Conservation (phyloP, 2,329 filamentous ascomycete species). For the Helminthosporium solani region DNA sequence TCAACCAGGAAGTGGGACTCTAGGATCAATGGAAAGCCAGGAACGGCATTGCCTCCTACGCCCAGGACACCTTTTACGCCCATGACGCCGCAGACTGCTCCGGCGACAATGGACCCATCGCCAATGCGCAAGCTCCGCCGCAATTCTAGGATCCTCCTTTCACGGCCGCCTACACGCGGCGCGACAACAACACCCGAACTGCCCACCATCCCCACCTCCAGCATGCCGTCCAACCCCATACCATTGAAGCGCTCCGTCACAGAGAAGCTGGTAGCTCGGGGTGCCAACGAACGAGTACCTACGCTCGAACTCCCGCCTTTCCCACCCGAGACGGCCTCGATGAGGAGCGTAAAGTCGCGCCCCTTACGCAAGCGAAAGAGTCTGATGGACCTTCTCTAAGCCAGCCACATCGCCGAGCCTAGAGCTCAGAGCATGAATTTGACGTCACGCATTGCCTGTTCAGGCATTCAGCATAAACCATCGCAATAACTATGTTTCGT, state of each 20-base stretch:
- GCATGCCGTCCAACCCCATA: slow-evolving; percentile 12
- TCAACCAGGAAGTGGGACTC: slow-evolving; percentile 36
- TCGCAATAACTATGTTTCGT: slow-evolving; percentile 13
- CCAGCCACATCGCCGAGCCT: not conserved
- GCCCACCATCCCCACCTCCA: slow-evolving; percentile 21
- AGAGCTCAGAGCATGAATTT: not conserved
- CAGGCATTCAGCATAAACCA: slow-evolving; percentile 5
- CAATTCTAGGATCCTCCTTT: slow-evolving; percentile 29
- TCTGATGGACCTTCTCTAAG: slow-evolving; percentile 38
- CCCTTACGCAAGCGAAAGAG: slow-evolving; percentile 40
- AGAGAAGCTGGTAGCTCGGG: slow-evolving; percentile 34
- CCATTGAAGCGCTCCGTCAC: slow-evolving; percentile 1
- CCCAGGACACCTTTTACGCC: slow-evolving; percentile 20
- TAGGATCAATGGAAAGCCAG: slow-evolving; percentile 20
- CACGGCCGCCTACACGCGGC: slow-evolving; percentile 24
- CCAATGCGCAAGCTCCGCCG: slow-evolving; percentile 29
- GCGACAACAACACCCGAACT: slow-evolving; percentile 26
- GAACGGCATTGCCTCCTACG: not conserved
- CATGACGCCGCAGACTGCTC: slow-evolving; percentile 33
- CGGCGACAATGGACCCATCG: slow-evolving; percentile 15
- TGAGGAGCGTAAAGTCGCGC: slow-evolving; percentile 26
- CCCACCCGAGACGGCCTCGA: slow-evolving; percentile 20
- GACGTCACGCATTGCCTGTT: slow-evolving; percentile 1
- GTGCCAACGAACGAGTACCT: slow-evolving; percentile 40
- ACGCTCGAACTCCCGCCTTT: slow-evolving; percentile 37